Evolutionary conservation across 768 basidiomycete genomes (phyloP).

Genomic region (Asterophora parasitica): DNA sequence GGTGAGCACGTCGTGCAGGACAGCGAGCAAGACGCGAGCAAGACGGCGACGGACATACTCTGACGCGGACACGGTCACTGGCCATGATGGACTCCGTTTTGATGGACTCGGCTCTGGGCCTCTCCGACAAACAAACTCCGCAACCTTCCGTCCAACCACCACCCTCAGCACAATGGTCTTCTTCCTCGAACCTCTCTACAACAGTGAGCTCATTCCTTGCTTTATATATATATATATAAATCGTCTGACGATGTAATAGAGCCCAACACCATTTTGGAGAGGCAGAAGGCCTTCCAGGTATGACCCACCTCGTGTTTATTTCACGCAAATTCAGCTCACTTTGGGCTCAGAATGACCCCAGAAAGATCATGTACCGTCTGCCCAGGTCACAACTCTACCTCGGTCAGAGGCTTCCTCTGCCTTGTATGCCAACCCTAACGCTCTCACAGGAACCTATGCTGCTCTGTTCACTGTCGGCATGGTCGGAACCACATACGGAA

Average conservation of each 20-base stretch:
- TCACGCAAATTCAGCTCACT: conserved; percentile 4
- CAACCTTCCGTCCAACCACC: conserved; percentile 29
- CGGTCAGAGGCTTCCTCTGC: conserved; percentile 35
- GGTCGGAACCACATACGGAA: conserved; percentile 45
- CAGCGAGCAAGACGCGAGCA: conserved; percentile 12
- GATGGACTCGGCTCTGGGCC: conserved; percentile 31
- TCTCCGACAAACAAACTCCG: conserved; percentile 37
- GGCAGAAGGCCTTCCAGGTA: conserved; percentile 67
- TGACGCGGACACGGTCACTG: conserved; percentile 74
- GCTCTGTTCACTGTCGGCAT: conserved; percentile 51
- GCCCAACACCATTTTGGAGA: conserved; percentile 62
- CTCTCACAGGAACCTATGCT: conserved; percentile 47
- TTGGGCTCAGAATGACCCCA: conserved; percentile 35
- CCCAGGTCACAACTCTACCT: conserved; percentile 63
- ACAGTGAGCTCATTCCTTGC: conserved; percentile 42
- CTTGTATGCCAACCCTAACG: not conserved
- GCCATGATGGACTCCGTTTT: conserved; percentile 35
- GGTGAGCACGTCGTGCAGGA: conserved; percentile 11
- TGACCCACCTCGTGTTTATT: conserved; percentile 10
- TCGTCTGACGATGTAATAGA: conserved; percentile 27
- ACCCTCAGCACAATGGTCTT: conserved; percentile 36
- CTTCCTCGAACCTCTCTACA: conserved; percentile 54
- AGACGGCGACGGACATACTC: conserved; percentile 45
- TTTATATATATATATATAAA: not conserved
- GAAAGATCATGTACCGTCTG: conserved; percentile 54